A percentile compares a stretch with the other conserved stretches of the same genome.
Evolutionary conservation across 2,329 filamentous ascomycete genomes (phyloP).

Genomic region (Coleophoma eucalyptorum): DNA sequence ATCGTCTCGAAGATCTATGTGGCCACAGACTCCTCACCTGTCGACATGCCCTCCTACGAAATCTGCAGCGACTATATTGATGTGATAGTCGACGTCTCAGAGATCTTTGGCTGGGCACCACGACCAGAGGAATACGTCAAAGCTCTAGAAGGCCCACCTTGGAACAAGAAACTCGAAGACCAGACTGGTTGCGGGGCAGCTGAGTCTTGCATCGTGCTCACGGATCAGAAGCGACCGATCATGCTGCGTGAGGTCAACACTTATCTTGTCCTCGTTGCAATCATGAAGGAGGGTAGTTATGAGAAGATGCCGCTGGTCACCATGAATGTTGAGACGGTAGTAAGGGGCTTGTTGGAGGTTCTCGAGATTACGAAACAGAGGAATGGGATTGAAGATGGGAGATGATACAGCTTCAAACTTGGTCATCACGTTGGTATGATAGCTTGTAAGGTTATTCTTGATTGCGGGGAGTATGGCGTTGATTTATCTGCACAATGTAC

Average conservation of each 20-base stretch:
- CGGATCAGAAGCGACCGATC: constrained; percentile 57
- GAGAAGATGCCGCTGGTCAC: constrained; percentile 82
- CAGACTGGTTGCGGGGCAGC: constrained; percentile 63
- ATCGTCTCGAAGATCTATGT: constrained; percentile 98
- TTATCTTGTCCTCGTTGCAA: constrained; percentile 77
- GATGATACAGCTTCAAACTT: too few relatives aligned
- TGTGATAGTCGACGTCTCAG: constrained; percentile 94
- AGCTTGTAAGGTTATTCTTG: too few relatives aligned
- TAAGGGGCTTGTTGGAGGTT: constrained; percentile 74
- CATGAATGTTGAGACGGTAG: constrained; percentile 81
- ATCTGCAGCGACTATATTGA: constrained; percentile 99
- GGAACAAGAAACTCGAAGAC: constrained; percentile 59
- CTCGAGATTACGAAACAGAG: constrained; percentile 67
- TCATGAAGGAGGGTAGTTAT: constrained; percentile 82
- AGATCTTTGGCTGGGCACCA: constrained; percentile 78
- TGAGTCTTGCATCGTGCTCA: constrained; percentile 65
- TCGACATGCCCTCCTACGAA: constrained; percentile 94
- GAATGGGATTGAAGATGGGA: constrained; percentile 8
- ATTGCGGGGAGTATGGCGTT: too few relatives aligned
- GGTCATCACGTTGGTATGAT: too few relatives aligned
- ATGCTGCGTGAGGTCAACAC: constrained; percentile 67
- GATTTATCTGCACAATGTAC: too few relatives aligned
- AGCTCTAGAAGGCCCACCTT: constrained; percentile 54
- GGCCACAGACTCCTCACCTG: constrained; percentile 87
- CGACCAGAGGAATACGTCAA: constrained; percentile 51